These are phyloP conservation scores for Monosporozyma servazzii DNA, from an alignment of 805 yeast genomes.

Conservation along the genomic window DNA sequence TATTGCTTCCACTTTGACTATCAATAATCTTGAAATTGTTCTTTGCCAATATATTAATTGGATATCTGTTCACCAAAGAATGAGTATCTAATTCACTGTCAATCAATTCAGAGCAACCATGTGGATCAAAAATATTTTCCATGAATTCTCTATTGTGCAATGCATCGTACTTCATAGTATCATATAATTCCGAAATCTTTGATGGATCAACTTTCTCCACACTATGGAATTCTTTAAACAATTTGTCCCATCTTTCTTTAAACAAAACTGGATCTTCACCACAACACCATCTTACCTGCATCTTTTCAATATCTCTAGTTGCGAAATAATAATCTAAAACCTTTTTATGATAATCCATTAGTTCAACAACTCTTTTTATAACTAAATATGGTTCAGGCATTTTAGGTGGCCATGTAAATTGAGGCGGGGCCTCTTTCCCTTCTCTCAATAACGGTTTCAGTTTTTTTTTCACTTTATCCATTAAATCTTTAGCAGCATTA, in stretches of 20 bases:
- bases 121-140: conserved; percentile 70
- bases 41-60: conserved; percentile 66
- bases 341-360: conserved; percentile 84
- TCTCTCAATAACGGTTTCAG: conserved; percentile 87
- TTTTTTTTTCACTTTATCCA: conserved; percentile 97
- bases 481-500: conserved; percentile 93
- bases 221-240: conserved; percentile 81
- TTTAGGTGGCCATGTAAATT: conserved; percentile 97
- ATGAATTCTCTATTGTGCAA: conserved; percentile 86
- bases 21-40: conserved; percentile 59
- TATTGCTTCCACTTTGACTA: conserved; percentile 8
- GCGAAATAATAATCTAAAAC: conserved; percentile 76
- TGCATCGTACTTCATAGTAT: conserved; percentile 98
- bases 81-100: conserved; percentile 25
- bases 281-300: conserved; percentile 90
- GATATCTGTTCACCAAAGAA: conserved; percentile 59
- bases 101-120: conserved; percentile 32
- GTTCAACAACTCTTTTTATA: conserved; percentile 84
- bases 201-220: conserved; percentile 97
- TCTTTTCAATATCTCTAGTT: conserved; percentile 50
- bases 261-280: conserved; percentile 87
- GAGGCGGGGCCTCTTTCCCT: conserved; percentile 95
- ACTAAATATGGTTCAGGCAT: conserved; percentile 97
- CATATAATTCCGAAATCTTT: conserved; percentile 90
- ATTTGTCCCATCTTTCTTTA: conserved; percentile 94